Base-by-base conservation (phyloP, 2,329 filamentous ascomycete species). In the Escovopsis sp. region DNA sequence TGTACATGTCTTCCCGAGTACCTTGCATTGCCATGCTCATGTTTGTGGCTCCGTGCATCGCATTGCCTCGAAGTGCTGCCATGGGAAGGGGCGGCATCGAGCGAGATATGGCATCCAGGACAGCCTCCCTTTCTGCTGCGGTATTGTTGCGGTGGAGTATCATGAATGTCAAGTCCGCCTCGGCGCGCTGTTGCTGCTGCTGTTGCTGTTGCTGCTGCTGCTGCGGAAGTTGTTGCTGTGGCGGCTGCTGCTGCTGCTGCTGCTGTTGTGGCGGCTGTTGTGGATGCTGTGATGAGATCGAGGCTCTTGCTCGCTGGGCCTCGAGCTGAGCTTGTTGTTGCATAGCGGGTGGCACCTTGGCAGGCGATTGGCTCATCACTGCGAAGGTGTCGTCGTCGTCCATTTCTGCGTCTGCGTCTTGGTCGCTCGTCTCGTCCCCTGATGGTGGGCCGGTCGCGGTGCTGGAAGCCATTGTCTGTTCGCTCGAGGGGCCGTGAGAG, bases 301-400 rank as follows among this genome's bases (percentile, higher is more conserved):
- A 56, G 11, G 49, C 57, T 39, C 65, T 57, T 1, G 63, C 63
- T 31, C 65, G 59, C 5, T 64, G 57, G 13, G 69, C 63, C 13
- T 70, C 66, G 11, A 71, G 59, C 5, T 62, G 57, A 10, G 57
- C 52, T 30, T 65, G 63, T 35, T 61, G 57, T 42, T 64, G 64
- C 43, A 65, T 54, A 13, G 59, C 54, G 15, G 60, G 55, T 5
- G 57, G 43, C 6, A 58, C 48, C 44, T 67, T 65, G 7, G 58
- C 49, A 4, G 61, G 54, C 24, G 63, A 63, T 3, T 63, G 54
- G 39, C 60, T 62, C 53, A 74, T 68, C 41, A 72, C 67, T 7
- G 68, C 63, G 45, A 71, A 74, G 41, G 63, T 66, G 37, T 74
- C 71, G 40, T 72, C 71, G 32, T 76, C 73, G 37, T 77, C 73